Conservation (phyloP, 768 basidiomycete species). For the Phanerochaete sordida region DNA sequence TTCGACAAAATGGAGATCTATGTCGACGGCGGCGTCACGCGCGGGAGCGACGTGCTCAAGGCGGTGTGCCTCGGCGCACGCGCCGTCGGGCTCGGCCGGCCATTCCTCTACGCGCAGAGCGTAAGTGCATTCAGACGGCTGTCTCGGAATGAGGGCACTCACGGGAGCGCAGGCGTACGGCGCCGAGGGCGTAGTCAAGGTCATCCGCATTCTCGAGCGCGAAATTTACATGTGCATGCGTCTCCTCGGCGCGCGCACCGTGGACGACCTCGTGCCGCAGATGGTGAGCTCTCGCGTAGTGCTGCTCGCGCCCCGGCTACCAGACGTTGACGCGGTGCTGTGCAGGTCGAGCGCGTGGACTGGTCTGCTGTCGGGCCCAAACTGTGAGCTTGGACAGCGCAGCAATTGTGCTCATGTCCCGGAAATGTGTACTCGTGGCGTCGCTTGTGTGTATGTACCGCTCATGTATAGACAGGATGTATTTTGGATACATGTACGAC, state of each 20-base stretch:
- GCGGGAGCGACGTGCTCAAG: conserved; percentile 88
- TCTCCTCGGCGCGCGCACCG: conserved; percentile 62
- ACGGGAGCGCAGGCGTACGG: conserved; percentile 60
- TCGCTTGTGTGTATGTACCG: neutral
- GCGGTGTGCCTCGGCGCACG: conserved; percentile 86
- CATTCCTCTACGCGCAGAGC: conserved; percentile 84
- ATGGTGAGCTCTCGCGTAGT: conserved; percentile 49
- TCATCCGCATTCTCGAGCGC: conserved; percentile 63
- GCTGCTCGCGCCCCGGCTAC: too few species aligned
- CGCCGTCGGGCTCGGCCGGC: conserved; percentile 82
- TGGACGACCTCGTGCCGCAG: conserved; percentile 68
- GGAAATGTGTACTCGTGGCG: neutral
- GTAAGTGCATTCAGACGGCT: conserved; percentile 35
- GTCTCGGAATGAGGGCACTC: neutral
- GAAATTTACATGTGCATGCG: conserved; percentile 80
- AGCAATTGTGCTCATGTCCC: too few species aligned
- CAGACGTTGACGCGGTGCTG: neutral
- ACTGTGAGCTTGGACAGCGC: conserved; percentile 15
- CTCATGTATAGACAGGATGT: neutral
- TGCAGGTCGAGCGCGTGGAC: conserved; percentile 46
- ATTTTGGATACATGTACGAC: neutral
- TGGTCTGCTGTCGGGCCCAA: conserved; percentile 50
- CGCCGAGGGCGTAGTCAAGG: conserved; percentile 62
- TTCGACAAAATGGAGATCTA: conserved; percentile 79
- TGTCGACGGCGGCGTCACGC: conserved; percentile 78